Evolutionary conservation across 2,329 filamentous ascomycete genomes (phyloP), one percentile per base, ranked within the genome.

Genomic region (Alternaria burnsii): DNA sequence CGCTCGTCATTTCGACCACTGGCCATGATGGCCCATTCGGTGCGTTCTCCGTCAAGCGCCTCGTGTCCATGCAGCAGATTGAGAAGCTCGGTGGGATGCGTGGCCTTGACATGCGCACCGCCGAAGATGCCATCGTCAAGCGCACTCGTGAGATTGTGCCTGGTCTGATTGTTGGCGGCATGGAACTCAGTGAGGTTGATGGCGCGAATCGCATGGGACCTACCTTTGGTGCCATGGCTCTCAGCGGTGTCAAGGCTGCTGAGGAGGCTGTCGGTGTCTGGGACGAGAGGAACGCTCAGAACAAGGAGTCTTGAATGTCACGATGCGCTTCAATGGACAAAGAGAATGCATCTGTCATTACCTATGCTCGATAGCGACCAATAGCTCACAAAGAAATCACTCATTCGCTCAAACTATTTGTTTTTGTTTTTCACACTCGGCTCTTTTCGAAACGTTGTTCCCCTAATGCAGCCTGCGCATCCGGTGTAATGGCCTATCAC

Each of bases 81-180:
- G 89, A 93, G 77, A 89, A 91, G 80, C 87, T 97, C 2, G 93
- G 92, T 58, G 93, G 93, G 67, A 97, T 97, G 93, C 89, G 93
- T 59, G 94, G 93, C 9, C 84, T 97, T 18, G 93, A 97, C 80
- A 97, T 97, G 93, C 92, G 93, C 81, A 83, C 85, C 2, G 93
- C 93, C 44, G 93, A 97, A 80, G 93, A 97, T 72, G 93, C 93
- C 48, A 97, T 97, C 70, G 93, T 97, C 77, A 97, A 95, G 85
- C 86, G 90, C 69, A 97, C 93, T 7, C 89, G 93, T 62, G 93
- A 97, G 84, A 86, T 97, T 61, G 88, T 93, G 14, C 92, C 92
- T 6, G 93, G 94, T 28, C 83, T 97, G 66, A 93, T 97, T 72
- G 91, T 96, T n/a, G 94, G 93, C 54, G 94, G 93, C 40, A 97